phyloP scores from a whole-genome alignment of 208 protist species.

The Phytomonas sp. region DNA sequence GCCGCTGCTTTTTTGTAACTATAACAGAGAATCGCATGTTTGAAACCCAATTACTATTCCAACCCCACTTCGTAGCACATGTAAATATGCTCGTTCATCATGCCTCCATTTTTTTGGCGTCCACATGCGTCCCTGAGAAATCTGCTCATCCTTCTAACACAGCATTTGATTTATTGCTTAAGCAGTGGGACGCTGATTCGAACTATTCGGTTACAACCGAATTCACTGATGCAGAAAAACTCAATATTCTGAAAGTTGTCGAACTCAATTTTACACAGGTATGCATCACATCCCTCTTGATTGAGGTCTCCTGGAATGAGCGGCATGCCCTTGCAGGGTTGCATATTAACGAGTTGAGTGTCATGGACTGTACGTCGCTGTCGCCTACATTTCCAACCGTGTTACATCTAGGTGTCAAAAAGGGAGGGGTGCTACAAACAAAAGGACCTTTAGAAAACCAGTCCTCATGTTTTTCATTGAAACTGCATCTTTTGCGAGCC shows the following conservation, averaged over 20 bases:
- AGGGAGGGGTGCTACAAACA: background rate
- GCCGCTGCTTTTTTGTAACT: background rate
- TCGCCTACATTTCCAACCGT: slow-evolving; percentile 28
- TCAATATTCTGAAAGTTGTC: slow-evolving; percentile 5
- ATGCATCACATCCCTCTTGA: slow-evolving; percentile 32
- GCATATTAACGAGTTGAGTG: slow-evolving; percentile 28
- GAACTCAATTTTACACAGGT: slow-evolving; percentile 60
- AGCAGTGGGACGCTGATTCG: slow-evolving; percentile 5
- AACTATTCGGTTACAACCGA: slow-evolving; percentile 13
- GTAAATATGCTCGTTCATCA: slow-evolving; percentile 19
- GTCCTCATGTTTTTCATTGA: background rate
- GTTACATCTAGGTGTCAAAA: slow-evolving; percentile 10
- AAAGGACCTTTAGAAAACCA: background rate
- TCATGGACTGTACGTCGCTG: slow-evolving; percentile 57
- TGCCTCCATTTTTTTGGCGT: slow-evolving; percentile 19
- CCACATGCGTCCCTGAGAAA: slow-evolving; percentile 3
- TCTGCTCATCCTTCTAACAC: background rate
- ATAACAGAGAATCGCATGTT: slow-evolving; percentile 15
- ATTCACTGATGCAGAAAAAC: slow-evolving; percentile 15
- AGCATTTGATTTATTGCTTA: background rate
- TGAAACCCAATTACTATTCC: slow-evolving; percentile 19
- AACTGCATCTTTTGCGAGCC: background rate
- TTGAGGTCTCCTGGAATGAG: slow-evolving; percentile 32
- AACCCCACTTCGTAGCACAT: slow-evolving; percentile 19
- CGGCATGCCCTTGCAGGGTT: slow-evolving; percentile 34